phyloP scores from a whole-genome alignment of 192 early-diverging fungal species.

The Podila epigama region DNA sequence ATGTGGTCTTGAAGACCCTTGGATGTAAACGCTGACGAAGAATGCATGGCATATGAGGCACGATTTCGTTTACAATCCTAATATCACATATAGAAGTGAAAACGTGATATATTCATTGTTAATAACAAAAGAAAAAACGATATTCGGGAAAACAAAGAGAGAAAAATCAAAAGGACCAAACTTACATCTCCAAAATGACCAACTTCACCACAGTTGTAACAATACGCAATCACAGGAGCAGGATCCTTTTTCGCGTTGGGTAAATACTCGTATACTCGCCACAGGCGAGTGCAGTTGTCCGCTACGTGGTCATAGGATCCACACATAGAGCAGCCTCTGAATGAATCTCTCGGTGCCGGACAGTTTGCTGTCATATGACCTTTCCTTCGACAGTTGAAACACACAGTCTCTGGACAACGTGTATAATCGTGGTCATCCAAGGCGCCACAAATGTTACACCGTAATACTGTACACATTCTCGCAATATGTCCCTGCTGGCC shows the following conservation, averaged over 20 bases:
- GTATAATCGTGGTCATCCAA: constrained; percentile 1
- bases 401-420: constrained; percentile 12
- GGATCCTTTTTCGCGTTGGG: not conserved
- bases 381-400: constrained; percentile 26
- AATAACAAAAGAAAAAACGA: not conserved
- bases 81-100: not conserved
- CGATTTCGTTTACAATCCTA: constrained; percentile 14
- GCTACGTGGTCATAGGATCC: constrained; percentile 6
- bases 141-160: not conserved
- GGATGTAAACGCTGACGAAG: not conserved
- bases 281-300: constrained; percentile 34
- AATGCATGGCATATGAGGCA: constrained; percentile 3
- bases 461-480: constrained; percentile 8
- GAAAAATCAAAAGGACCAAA: not conserved
- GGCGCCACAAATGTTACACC: constrained; percentile 19
- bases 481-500: constrained; percentile 6
- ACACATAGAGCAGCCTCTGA: constrained; percentile 8
- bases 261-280: constrained; percentile 21
- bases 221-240: constrained; percentile 7
- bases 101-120: too few relatives aligned
- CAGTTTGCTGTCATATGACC: constrained; percentile 25
- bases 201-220: constrained; percentile 31
- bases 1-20: not conserved
- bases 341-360: constrained; percentile 1
- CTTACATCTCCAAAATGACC: constrained; percentile 48